phyloP scores from a whole-genome alignment of 768 basidiomycete genomes.

The Amanita muscaria region DNA sequence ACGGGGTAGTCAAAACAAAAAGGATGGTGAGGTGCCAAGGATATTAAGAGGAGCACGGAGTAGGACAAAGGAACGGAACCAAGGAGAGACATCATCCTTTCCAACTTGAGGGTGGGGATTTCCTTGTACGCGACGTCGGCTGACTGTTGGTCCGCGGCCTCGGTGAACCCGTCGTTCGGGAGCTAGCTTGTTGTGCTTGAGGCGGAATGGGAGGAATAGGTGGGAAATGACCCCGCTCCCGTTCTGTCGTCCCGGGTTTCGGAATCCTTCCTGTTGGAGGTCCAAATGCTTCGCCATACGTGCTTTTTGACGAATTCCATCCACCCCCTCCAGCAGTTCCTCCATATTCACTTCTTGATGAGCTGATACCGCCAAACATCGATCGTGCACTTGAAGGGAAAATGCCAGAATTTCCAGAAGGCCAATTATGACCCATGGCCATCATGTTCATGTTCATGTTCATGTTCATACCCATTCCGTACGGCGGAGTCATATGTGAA shows the following conservation, averaged over 20 bases:
- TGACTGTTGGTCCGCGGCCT: slow-evolving; percentile 37
- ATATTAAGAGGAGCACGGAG: too few relatives aligned
- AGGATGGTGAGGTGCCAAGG: too few relatives aligned
- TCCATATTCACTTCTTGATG: slow-evolving; percentile 57
- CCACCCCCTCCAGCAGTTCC: slow-evolving; percentile 37
- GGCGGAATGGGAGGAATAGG: slow-evolving; percentile 30
- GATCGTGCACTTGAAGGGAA: slow-evolving; percentile 44
- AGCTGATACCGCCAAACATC: slow-evolving; percentile 45
- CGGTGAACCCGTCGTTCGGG: slow-evolving; percentile 13
- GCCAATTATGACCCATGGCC: slow-evolving; percentile 31
- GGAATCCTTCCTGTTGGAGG: slow-evolving; percentile 15
- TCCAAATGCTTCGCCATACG: slow-evolving; percentile 62
- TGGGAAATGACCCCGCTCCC: slow-evolving; percentile 29
- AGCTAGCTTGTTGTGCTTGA: slow-evolving; percentile 11
- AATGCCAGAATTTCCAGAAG: slow-evolving; percentile 38
- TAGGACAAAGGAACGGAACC: background rate
- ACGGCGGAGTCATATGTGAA: slow-evolving; percentile 22
- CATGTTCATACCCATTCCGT: slow-evolving; percentile 27
- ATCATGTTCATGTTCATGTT: slow-evolving; percentile 34
- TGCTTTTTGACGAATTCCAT: slow-evolving; percentile 52
- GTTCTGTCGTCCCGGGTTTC: slow-evolving; percentile 3
- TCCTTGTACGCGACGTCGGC: slow-evolving; percentile 28
- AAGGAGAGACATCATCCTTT: slow-evolving; percentile 18
- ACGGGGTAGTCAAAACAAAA: too few relatives aligned
- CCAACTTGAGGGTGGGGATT: slow-evolving; percentile 57